phyloP scores from a whole-genome alignment of 768 basidiomycete species.

The Hydnum rufescens region DNA sequence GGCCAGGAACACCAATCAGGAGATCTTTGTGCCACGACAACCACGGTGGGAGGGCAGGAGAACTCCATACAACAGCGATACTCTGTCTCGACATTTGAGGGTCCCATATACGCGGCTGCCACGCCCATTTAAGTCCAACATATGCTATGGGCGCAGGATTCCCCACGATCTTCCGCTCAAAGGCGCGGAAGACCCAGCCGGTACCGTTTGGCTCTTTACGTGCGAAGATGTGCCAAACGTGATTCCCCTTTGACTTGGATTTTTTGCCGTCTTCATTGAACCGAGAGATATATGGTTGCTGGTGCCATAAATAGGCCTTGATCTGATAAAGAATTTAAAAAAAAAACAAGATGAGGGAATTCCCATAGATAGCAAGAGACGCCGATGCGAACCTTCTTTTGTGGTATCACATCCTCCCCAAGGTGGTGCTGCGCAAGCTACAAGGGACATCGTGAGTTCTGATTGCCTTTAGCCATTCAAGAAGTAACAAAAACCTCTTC shows the following conservation, averaged over 20 bases:
- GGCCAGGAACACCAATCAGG: conserved; percentile 59
- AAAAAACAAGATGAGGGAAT: not conserved
- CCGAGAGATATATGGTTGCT: conserved; percentile 75
- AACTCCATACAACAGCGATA: conserved; percentile 58
- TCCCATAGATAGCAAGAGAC: conserved; percentile 1
- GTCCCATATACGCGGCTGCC: conserved; percentile 92
- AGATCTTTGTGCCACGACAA: conserved; percentile 71
- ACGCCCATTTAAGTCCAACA: conserved; percentile 47
- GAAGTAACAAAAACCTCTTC: conserved; percentile 49
- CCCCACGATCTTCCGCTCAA: conserved; percentile 74
- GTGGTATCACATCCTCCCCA: conserved; percentile 85
- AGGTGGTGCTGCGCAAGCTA: conserved; percentile 72
- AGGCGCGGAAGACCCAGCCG: conserved; percentile 70
- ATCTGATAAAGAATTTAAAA: conserved; percentile 29
- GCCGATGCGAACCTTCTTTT: conserved; percentile 59
- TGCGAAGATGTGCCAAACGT: conserved; percentile 98
- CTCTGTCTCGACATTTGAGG: conserved; percentile 76
- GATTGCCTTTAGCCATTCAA: not conserved
- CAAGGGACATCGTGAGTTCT: not conserved
- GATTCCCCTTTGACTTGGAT: conserved; percentile 97
- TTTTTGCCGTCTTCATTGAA: conserved; percentile 99
- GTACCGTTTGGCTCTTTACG: conserved; percentile 32
- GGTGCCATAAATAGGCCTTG: conserved; percentile 86
- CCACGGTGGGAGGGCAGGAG: conserved; percentile 72
- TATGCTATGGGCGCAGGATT: conserved; percentile 56